Percentiles rank a stretch among this genome's conserved stretches.
Evolutionary conservation across 108 stramenopile genomes (phyloP).

Genomic region (Nannochloropsis gaditana): DNA sequence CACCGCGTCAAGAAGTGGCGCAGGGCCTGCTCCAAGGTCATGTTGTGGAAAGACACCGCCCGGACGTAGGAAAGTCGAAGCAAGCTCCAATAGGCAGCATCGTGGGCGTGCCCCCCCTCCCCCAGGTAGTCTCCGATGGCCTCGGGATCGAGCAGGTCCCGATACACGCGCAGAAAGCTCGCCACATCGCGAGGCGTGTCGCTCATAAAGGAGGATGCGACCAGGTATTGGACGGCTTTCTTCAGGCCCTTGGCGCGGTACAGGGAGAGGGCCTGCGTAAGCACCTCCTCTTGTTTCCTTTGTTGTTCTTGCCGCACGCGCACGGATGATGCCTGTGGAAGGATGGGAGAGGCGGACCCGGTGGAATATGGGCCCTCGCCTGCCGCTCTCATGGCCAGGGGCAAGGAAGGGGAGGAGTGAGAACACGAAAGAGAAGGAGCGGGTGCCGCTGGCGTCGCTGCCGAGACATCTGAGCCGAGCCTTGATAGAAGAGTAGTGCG

Average conservation of each 20-base stretch:
- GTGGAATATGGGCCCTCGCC: neutral
- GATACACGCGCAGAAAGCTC: constrained; percentile 75
- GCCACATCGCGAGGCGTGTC: constrained; percentile 80
- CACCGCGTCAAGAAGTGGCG: constrained; percentile 83
- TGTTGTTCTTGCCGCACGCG: constrained; percentile 25
- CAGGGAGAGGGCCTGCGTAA: constrained; percentile 66
- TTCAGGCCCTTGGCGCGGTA: constrained; percentile 71
- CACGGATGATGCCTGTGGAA: neutral
- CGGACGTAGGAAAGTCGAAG: constrained; percentile 58
- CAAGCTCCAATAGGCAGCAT: constrained; percentile 21
- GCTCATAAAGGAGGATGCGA: constrained; percentile 75
- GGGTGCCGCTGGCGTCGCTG: neutral
- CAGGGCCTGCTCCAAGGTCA: constrained; percentile 76
- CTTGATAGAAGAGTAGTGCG: too few species aligned
- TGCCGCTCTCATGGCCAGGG: neutral
- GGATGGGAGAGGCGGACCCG: neutral
- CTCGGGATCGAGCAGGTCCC: constrained; percentile 64
- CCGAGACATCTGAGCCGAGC: too few species aligned
- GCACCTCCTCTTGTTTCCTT: constrained; percentile 34
- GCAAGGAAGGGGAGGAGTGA: neutral
- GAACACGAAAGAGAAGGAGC: neutral
- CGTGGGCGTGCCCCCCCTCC: constrained; percentile 55
- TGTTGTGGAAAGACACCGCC: constrained; percentile 84
- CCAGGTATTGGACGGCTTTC: constrained; percentile 83
- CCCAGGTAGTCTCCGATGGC: constrained; percentile 83